These are phyloP conservation scores for Pythium phragmiticola DNA, from an alignment of 352 stramenopile species.

Conservation along the genomic window DNA sequence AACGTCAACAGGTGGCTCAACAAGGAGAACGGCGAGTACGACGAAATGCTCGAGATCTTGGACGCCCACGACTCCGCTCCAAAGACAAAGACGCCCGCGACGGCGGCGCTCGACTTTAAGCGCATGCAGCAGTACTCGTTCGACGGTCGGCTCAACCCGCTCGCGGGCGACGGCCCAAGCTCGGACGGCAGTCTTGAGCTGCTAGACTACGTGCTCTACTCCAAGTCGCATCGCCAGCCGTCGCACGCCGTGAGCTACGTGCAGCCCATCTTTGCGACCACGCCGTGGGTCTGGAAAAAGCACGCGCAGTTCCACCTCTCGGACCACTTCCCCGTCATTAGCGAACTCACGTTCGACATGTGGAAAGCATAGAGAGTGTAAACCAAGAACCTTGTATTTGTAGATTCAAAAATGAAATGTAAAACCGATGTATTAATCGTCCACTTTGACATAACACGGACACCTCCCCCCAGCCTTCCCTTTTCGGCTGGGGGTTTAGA, in stretches of 20 bases:
- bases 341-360: conserved; percentile 72
- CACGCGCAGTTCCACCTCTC: conserved; percentile 71
- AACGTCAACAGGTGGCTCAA: conserved; percentile 83
- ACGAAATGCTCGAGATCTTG: conserved; percentile 75
- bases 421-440: too few species aligned
- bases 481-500: too few species aligned
- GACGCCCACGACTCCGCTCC: conserved; percentile 46
- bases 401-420: not conserved
- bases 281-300: conserved; percentile 61
- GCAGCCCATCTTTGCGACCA: conserved; percentile 46
- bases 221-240: conserved; percentile 53
- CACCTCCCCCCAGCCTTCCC: too few species aligned
- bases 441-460: too few species aligned
- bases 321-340: conserved; percentile 77
- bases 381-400: conserved; percentile 2
- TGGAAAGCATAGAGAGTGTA: conserved; percentile 25
- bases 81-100: not conserved
- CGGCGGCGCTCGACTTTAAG: conserved; percentile 16
- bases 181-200: conserved; percentile 74
- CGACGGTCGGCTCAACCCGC: conserved; percentile 64
- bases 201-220: conserved; percentile 75
- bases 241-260: conserved; percentile 55
- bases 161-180: conserved; percentile 62
- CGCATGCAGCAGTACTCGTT: conserved; percentile 56
- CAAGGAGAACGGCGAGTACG: conserved; percentile 69